A percentile compares a stretch with the other conserved stretches of the same genome.
These are phyloP conservation scores for Trichoderma lentiforme DNA, from an alignment of 2,329 filamentous ascomycete species.

Conservation along the genomic window DNA sequence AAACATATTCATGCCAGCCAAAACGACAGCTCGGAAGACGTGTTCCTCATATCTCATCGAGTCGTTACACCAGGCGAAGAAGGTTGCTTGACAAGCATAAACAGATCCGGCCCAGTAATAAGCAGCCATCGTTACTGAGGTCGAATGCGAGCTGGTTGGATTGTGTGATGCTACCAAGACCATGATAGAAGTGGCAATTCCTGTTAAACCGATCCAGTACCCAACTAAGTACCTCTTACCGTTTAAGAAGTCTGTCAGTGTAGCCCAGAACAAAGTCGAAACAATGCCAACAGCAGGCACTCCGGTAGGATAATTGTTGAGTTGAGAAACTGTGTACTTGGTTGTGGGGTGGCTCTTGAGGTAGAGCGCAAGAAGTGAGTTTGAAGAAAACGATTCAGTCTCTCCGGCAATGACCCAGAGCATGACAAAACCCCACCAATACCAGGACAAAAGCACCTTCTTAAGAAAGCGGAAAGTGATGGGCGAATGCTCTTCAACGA, in stretches of 20 bases:
- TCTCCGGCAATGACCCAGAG: slow-evolving; percentile 70
- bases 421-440: slow-evolving; percentile 64
- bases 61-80: slow-evolving; percentile 75
- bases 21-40: slow-evolving; percentile 61
- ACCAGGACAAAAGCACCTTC: slow-evolving; percentile 56
- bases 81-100: slow-evolving; percentile 70
- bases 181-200: slow-evolving; percentile 59
- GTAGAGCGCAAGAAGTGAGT: slow-evolving; percentile 53
- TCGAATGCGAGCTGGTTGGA: slow-evolving; percentile 40
- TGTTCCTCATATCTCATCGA: slow-evolving; percentile 62
- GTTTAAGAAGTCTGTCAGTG: slow-evolving; percentile 61
- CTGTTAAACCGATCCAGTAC: slow-evolving; percentile 64
- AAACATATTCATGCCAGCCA: slow-evolving; percentile 77
- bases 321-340: slow-evolving; percentile 45
- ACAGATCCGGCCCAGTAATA: slow-evolving; percentile 70
- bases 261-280: slow-evolving; percentile 66
- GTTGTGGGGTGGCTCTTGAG: slow-evolving; percentile 46
- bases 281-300: slow-evolving; percentile 55
- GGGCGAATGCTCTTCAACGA: slow-evolving; percentile 39
- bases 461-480: slow-evolving; percentile 50
- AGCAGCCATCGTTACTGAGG: slow-evolving; percentile 56
- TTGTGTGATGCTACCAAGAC: slow-evolving; percentile 52
- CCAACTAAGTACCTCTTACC: slow-evolving; percentile 64
- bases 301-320: slow-evolving; percentile 57
- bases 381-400: slow-evolving; percentile 66